Base-by-base conservation (phyloP, 441 rosid genomes). In the Pelargonium australe region DNA sequence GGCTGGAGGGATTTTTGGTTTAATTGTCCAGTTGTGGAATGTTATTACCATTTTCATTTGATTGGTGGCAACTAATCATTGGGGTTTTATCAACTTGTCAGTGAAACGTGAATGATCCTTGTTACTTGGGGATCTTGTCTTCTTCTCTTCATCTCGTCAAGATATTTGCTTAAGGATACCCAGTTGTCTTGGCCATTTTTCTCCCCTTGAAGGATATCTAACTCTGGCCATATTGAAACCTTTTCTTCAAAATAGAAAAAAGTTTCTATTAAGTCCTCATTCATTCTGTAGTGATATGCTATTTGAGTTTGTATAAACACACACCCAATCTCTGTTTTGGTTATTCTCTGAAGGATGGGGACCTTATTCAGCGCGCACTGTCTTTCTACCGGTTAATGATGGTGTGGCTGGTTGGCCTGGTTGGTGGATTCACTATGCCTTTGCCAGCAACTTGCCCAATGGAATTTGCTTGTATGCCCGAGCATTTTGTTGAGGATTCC, bases 401-500 rank as follows among this genome's bases (percentile, higher is more conserved):
- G 72, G 89, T 87, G 73, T 92, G 96, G 98, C 77, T 95, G 80
- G 99, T 89, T 70, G 85, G 81, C 72, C 81, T 95, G 80, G 93
- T 86, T 79, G 98, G 97, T 73, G 99, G 99, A 72, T 95, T 92
- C 82, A 89, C 79, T 84, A 92, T 95, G 97, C 98, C 99, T 68
- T 79, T 92, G 31, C 92, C 96, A 44, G 66, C 84, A 65, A 78
- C 81, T 43, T 95, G 98, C 78, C 91, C 97, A 41, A 87, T 86
- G 97, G 88, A 89, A 75, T 92, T 95, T 82, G 91, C 98, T n/a
- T 86, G 85, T 72, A 81, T 92, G 96, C 99, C 99, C 19, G 97
- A 95, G 87, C 98, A 95, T 85, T 95, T 95, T 83, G 86, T 89
- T 73, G 99, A 95, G 83, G 99, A 95, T 85, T 93, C 97, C 7